These are phyloP conservation scores for Sphagnum tenellum DNA, from an alignment of 225 moss, liverwort and hornwort genomes.

Conservation along the genomic window DNA sequence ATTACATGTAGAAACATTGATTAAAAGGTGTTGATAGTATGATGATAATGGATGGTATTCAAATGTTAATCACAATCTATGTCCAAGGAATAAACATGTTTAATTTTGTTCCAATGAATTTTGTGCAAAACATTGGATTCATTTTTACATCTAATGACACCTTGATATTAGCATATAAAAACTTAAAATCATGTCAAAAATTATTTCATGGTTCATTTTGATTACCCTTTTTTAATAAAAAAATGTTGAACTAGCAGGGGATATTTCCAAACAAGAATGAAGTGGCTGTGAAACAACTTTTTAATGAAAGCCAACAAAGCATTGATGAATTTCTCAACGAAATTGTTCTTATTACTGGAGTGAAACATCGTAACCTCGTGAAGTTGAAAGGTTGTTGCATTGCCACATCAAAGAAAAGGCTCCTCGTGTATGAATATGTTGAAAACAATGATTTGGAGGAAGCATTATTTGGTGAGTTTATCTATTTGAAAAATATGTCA, in stretches of 20 bases:
- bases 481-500: neutral
- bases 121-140: too few species aligned
- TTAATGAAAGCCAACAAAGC: slow-evolving; percentile 3
- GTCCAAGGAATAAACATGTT: too few species aligned
- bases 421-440: slow-evolving; percentile 32
- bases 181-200: too few species aligned
- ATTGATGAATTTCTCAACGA: slow-evolving; percentile 35
- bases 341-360: slow-evolving; percentile 31
- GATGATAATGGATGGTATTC: too few species aligned
- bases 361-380: slow-evolving; percentile 31
- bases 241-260: slow-evolving; percentile 7
- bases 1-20: too few species aligned
- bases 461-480: slow-evolving; percentile 15
- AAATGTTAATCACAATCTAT: too few species aligned
- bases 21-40: too few species aligned
- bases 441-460: slow-evolving; percentile 26
- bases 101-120: too few species aligned
- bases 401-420: slow-evolving; percentile 6
- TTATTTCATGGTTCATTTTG: too few species aligned
- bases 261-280: slow-evolving; percentile 7
- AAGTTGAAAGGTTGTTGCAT: slow-evolving; percentile 33
- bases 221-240: too few species aligned
- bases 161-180: too few species aligned
- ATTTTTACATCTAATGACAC: too few species aligned
- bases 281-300: slow-evolving; percentile 22